Evolutionary conservation across 352 stramenopile genomes (phyloP), one percentile per base, ranked within the genome.

Genomic region (Hyaloperonospora arabidopsidis): DNA sequence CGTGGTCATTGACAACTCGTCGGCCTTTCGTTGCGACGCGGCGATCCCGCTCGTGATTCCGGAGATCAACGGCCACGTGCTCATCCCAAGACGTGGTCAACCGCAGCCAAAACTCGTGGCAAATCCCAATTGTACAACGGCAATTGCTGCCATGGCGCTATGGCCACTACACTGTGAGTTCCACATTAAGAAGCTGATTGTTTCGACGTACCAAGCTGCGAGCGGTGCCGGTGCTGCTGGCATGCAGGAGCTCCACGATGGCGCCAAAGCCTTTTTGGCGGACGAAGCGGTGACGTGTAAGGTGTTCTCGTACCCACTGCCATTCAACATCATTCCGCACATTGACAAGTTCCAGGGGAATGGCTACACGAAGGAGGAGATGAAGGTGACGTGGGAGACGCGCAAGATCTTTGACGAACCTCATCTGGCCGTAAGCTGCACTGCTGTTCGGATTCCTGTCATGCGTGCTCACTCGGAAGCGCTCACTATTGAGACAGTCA

Each of bases 341-440:
- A 98, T 99, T 72, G 96, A 99, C 74, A 97, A 97, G 68, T 99
- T 99, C 67, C 95, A 98, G 74, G 84, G 95, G 10, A 98, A 99
- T 67, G 89, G 93, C 54, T 99, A 98, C 78, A 99, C 95, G 32
- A 99, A 99, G 79, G 96, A 99, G 69, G 96, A 99, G 80, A 98
- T 98, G 95, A 99, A 99, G 69, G 95, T 98, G 32, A 97, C 94
- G 49, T 99, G 96, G 96, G 96, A 99, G 71, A 97, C 91, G 38
- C 85, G 88, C 61, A 99, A 99, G 76, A 99, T 99, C 72, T 98
- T 98, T 59, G 86, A 80, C 63, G 84, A 95, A 55, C 72, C 86
- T 0, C 48, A 86, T 10, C 65, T 96, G 28, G 62, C 69, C 3
- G 79, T 95, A 39, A 91, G 74, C 63, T 98, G 95, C 77, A 98